These are phyloP conservation scores for Phaseolus lunatus DNA, from an alignment of 306 rosid genomes.

Conservation along the genomic window DNA sequence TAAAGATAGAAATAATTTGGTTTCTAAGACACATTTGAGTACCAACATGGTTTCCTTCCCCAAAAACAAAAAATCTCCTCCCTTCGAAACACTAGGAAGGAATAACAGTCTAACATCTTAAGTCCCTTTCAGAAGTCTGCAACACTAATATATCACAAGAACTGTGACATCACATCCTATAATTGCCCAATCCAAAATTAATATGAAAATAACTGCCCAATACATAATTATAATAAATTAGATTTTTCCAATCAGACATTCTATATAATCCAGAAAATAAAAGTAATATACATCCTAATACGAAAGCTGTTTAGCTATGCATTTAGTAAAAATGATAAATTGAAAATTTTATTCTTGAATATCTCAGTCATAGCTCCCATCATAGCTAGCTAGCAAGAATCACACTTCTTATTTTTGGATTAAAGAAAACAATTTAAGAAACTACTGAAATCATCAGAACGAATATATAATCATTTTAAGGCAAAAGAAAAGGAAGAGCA, in stretches of 20 bases:
- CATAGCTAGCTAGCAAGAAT: neutral
- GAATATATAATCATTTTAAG: neutral
- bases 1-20: neutral
- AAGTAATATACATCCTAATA: neutral
- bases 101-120: neutral
- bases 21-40: neutral
- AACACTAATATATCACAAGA: neutral
- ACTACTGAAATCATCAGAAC: neutral
- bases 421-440: slow-evolving; percentile 7
- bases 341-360: neutral
- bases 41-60: neutral
- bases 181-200: neutral
- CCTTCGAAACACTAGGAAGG: neutral
- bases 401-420: neutral
- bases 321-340: neutral
- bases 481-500: neutral
- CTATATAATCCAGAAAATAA: neutral
- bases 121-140: neutral
- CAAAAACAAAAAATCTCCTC: neutral
- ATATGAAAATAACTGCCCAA: neutral
- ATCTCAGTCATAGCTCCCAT: slow-evolving; percentile 3
- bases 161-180: neutral
- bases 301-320: neutral
- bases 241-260: neutral
- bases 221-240: neutral